phyloP scores from a whole-genome alignment of 2,329 filamentous ascomycete genomes.

The Teratosphaeria viscida region DNA sequence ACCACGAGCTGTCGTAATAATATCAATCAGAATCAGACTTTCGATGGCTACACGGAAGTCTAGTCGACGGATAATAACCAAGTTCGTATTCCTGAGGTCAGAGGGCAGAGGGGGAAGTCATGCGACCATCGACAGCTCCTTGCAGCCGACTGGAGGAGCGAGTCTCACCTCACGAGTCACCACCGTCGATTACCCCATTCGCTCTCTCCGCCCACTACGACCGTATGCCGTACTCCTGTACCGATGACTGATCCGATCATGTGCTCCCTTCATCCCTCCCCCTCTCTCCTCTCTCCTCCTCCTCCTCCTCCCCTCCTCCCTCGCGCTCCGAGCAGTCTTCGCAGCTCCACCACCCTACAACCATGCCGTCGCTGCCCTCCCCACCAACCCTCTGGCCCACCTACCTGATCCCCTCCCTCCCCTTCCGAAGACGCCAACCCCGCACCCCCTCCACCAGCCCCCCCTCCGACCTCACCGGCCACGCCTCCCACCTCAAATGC shows the following conservation, averaged over 20 bases:
- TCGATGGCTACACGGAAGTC: not conserved
- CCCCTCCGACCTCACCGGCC: constrained; percentile 32
- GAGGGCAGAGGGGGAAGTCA: not conserved
- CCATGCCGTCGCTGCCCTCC: constrained; percentile 19
- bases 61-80: not conserved
- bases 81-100: not conserved
- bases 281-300: not conserved
- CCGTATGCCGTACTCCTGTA: no score
- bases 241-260: not conserved
- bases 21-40: no score
- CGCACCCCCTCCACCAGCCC: constrained; percentile 17
- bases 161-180: not conserved
- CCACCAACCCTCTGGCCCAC: constrained; percentile 37
- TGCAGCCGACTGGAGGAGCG: not conserved
- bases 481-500: constrained; percentile 48
- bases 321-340: not conserved
- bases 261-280: not conserved
- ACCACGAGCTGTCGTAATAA: no score
- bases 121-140: not conserved
- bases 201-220: not conserved
- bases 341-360: not conserved
- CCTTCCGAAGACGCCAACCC: constrained; percentile 37
- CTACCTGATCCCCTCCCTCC: constrained; percentile 40
- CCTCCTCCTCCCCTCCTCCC: not conserved
- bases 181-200: not conserved